These are phyloP conservation scores for Suhomyces chickasaworum DNA, from an alignment of 1,139 yeast genomes.

Conservation along the genomic window DNA sequence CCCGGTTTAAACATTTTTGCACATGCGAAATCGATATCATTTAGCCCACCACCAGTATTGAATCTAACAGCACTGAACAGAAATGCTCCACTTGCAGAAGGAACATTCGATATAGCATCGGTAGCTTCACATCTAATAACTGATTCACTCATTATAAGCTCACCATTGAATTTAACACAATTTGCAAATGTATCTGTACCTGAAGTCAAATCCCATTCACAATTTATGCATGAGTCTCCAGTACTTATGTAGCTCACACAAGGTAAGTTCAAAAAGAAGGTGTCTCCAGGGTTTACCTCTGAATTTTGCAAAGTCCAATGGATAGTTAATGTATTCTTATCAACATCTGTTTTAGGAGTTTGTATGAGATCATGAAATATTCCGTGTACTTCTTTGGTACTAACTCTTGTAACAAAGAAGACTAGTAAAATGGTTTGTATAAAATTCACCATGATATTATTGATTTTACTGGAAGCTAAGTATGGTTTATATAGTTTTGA, in stretches of 20 bases:
- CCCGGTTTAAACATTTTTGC: not conserved
- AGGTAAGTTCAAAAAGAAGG: not conserved
- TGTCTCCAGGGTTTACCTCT: not conserved
- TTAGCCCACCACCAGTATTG: not conserved
- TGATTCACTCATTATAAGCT: not conserved
- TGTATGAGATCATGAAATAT: not conserved
- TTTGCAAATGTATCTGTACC: not conserved
- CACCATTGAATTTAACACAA: not conserved
- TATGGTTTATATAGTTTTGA: too few species aligned
- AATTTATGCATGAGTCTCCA: not conserved
- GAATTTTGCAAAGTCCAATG: not conserved
- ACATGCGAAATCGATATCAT: not conserved
- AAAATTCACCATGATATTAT: too few species aligned
- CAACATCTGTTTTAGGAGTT: not conserved
- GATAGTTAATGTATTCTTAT: not conserved
- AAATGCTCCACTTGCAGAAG: not conserved
- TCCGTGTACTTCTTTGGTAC: not conserved
- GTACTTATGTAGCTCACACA: not conserved
- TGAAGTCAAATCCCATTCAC: not conserved
- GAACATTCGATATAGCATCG: not conserved
- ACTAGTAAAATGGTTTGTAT: too few species aligned
- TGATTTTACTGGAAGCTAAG: too few species aligned
- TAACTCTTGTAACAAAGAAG: not conserved
- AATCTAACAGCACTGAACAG: not conserved
- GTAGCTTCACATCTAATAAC: not conserved